Percentiles rank a stretch among this genome's conserved stretches.
These are phyloP conservation scores for Mycena rebaudengoi DNA, from an alignment of 768 basidiomycete genomes.

Conservation along the genomic window DNA sequence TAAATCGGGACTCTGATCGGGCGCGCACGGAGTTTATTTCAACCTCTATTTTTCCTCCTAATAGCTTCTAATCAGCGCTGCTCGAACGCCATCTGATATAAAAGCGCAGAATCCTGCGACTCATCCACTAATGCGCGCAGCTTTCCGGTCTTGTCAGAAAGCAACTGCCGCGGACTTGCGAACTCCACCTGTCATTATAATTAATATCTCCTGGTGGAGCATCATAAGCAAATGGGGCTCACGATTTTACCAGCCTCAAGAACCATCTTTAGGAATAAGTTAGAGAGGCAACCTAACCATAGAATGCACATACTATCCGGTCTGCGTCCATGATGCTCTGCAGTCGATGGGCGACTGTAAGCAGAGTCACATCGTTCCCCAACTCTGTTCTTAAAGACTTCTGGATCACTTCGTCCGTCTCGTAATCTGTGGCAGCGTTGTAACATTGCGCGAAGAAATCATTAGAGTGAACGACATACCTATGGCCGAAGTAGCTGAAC, in stretches of 20 bases:
- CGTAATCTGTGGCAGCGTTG: slow-evolving; percentile 50
- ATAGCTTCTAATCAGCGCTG: too few species aligned
- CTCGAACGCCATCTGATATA: not conserved
- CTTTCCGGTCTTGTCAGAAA: not conserved
- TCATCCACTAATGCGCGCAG: slow-evolving; percentile 15
- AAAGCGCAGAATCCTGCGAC: slow-evolving; percentile 7
- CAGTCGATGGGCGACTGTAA: slow-evolving; percentile 31
- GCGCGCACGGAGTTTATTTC: too few species aligned
- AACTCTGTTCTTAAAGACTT: slow-evolving; percentile 45
- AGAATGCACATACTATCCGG: slow-evolving; percentile 25
- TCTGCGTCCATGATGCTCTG: slow-evolving; percentile 37
- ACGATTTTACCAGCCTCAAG: slow-evolving; percentile 13
- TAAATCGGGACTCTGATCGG: too few species aligned
- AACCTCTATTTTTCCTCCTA: too few species aligned
- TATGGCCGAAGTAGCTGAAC: slow-evolving; percentile 22
- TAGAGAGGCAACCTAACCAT: not conserved
- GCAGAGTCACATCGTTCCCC: slow-evolving; percentile 46
- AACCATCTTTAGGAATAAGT: not conserved
- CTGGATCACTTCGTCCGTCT: slow-evolving; percentile 52
- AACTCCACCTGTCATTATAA: slow-evolving; percentile 3
- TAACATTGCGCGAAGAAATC: too few species aligned
- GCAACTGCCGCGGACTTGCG: slow-evolving; percentile 7
- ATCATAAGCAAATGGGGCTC: not conserved
- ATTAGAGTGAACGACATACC: not conserved
- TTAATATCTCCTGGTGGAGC: not conserved